Evolutionary conservation across 2,329 filamentous ascomycete species (phyloP), one percentile per base, ranked within the genome.

Genomic region (Pseudocercospora eumusae): DNA sequence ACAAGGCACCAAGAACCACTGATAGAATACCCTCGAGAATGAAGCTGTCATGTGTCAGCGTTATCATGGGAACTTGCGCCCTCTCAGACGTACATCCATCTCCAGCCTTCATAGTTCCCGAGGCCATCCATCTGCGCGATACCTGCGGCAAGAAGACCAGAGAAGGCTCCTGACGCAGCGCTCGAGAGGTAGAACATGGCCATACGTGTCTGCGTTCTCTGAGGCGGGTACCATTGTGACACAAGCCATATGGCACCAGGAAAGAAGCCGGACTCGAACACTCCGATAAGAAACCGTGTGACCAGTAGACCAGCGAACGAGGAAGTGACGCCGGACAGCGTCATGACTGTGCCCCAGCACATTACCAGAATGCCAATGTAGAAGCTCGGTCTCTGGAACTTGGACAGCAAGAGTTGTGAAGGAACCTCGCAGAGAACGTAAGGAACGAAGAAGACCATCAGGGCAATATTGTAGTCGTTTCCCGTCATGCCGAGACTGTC

Each of bases 261-360:
- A 54, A 82, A 82, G 0, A 93, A 81, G 6, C 90, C 90, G 8
- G 89, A 79, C 74, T 95, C 90, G 58, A 80, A 80, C 3, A 84
- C 64, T 8, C 93, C 93, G 1, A 96, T 83, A 74, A 97, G 92
- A 80, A 96, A 96, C 23, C 91, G 63, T 2, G 90, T 91, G 0
- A 87, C 83, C 56, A 96, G 82, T 11, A 97, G 80, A 0, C 92
- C 91, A 33, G 81, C 79, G 45, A 82, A 80, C 76, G 92, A 97
- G 71, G 86, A 95, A 61, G 86, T 80, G 1, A 92, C 88, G 6
- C 92, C 77, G 11, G 60, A 59, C 13, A 66, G 27, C n/a, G 62
- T 66, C 64, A 64, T 66, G 28, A 64, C 59, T 18, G 31, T 57
- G 42, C 62, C 59, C 69, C 67, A 71, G 15, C 59, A 62, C n/a